phyloP scores from a whole-genome alignment of 352 stramenopile species.

The Globisporangium sylvaticum region DNA sequence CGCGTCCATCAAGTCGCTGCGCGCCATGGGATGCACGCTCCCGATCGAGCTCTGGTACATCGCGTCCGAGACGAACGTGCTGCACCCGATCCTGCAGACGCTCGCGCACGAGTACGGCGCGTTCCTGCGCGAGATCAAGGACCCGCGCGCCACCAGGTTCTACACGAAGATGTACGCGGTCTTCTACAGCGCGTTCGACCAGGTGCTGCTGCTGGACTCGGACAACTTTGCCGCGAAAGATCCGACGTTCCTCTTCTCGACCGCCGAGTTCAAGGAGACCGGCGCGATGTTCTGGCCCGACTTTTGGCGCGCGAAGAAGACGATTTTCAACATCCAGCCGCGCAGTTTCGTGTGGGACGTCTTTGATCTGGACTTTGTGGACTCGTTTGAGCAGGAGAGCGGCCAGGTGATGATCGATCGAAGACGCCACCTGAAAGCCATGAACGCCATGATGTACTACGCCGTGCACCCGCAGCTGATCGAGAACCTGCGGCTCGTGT shows the following conservation, averaged over 20 bases:
- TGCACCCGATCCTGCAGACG: slow-evolving; percentile 39
- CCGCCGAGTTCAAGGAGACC: slow-evolving; percentile 30
- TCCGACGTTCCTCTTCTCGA: slow-evolving; percentile 64
- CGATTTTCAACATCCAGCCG: slow-evolving; percentile 74
- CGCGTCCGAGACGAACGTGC: slow-evolving; percentile 35
- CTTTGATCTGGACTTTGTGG: slow-evolving; percentile 47
- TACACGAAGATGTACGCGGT: slow-evolving; percentile 75
- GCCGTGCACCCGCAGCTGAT: slow-evolving; percentile 34
- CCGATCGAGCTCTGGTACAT: slow-evolving; percentile 75
- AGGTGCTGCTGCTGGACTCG: slow-evolving; percentile 70
- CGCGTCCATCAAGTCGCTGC: slow-evolving; percentile 39
- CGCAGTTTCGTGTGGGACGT: slow-evolving; percentile 69
- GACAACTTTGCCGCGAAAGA: slow-evolving; percentile 73
- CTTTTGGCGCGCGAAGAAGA: slow-evolving; percentile 62
- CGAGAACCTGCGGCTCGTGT: slow-evolving; percentile 49
- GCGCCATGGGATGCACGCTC: slow-evolving; percentile 36
- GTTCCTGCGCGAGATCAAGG: slow-evolving; percentile 64
- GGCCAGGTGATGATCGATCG: slow-evolving; percentile 70
- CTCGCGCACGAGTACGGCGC: slow-evolving; percentile 34
- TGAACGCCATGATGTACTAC: slow-evolving; percentile 73
- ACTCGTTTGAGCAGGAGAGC: slow-evolving; percentile 80
- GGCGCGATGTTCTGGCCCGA: slow-evolving; percentile 81
- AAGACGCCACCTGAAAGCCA: slow-evolving; percentile 28
- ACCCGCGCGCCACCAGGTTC: slow-evolving; percentile 42
- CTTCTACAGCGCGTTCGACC: slow-evolving; percentile 72